phyloP scores from a whole-genome alignment of 371 early-diverging fungal genomes.

The Sporodiniella umbellata region DNA sequence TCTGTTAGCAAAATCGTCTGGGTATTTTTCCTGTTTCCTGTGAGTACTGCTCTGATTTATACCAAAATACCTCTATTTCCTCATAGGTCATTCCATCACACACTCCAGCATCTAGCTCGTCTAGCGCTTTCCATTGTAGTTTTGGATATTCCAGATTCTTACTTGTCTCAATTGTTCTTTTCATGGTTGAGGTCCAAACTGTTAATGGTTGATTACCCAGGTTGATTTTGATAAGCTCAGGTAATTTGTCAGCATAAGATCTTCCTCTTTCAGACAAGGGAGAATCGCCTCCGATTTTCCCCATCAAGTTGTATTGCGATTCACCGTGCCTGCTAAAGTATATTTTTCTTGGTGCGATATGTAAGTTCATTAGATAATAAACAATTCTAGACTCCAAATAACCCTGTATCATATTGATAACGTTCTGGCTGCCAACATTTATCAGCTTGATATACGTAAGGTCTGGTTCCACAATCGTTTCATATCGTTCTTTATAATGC shows the following conservation, averaged over 20 bases:
- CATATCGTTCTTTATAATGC: constrained; percentile 87
- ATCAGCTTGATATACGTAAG: constrained; percentile 89
- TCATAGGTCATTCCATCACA: constrained; percentile 99
- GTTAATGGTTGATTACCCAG: constrained; percentile 71
- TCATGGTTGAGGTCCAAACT: constrained; percentile 95
- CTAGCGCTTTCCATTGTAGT: constrained; percentile 93
- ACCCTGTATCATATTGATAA: constrained; percentile 85
- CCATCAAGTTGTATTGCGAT: constrained; percentile 79
- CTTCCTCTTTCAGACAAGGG: constrained; percentile 82
- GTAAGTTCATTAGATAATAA: constrained; percentile 97
- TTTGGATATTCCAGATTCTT: constrained; percentile 78
- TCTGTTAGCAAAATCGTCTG: constrained; percentile 86
- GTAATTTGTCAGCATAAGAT: constrained; percentile 80
- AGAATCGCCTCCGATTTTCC: constrained; percentile 95
- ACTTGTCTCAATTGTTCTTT: constrained; percentile 89
- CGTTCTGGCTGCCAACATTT: constrained; percentile 86
- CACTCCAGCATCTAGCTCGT: constrained; percentile 95
- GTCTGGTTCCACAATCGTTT: constrained; percentile 74
- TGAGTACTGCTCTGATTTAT: neutral
- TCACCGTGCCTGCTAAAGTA: constrained; percentile 95
- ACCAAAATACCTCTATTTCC: constrained; percentile 75
- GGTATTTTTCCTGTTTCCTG: constrained; percentile 51
- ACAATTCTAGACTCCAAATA: constrained; percentile 94
- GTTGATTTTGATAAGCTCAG: constrained; percentile 68
- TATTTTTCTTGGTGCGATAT: constrained; percentile 87